Percentiles rank a stretch among this genome's conserved stretches.
Evolutionary conservation across 495 filamentous ascomycete genomes (phyloP).

Genomic region (Neurospora sp.): DNA sequence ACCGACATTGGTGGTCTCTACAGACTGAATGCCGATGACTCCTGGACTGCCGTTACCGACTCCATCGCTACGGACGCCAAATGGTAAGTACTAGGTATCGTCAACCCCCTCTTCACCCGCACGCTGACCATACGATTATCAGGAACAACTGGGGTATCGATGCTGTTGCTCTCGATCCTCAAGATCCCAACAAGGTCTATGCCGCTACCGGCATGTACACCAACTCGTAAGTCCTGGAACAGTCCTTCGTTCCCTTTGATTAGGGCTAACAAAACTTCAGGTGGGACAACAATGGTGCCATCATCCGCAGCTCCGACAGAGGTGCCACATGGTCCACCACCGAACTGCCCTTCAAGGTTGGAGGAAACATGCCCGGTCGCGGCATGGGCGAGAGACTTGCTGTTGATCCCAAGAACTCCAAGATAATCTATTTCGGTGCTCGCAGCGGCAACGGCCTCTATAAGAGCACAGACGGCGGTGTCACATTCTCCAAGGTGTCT

Average conservation of each 20-base stretch:
- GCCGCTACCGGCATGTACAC: constrained; percentile 50
- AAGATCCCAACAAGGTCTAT: constrained; percentile 44
- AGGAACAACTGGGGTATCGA: constrained; percentile 47
- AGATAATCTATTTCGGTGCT: constrained; percentile 48
- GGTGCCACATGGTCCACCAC: constrained; percentile 39
- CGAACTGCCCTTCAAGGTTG: constrained; percentile 47
- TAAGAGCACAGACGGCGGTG: constrained; percentile 47
- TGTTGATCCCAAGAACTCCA: constrained; percentile 47
- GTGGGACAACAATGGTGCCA: constrained; percentile 47
- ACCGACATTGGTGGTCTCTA: constrained; percentile 57
- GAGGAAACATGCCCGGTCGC: constrained; percentile 57
- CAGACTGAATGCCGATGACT: constrained; percentile 41
- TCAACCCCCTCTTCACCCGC: background rate
- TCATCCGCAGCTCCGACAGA: constrained; percentile 40
- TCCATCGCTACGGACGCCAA: constrained; percentile 35
- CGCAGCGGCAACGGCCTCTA: constrained; percentile 54
- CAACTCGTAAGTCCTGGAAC: constrained; percentile 15
- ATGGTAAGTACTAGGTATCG: constrained; percentile 24
- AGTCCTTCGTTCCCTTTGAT: background rate
- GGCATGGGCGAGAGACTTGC: constrained; percentile 54
- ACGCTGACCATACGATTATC: constrained; percentile 13
- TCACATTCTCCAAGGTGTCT: constrained; percentile 46
- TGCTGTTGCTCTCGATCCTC: constrained; percentile 47
- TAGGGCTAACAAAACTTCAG: background rate
- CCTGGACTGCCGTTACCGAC: constrained; percentile 49